A percentile compares a stretch with the other conserved stretches of the same genome.
Conservation (phyloP, 1,284 basidiomycete genomes). For the Sanghuangporus weigelae region DNA sequence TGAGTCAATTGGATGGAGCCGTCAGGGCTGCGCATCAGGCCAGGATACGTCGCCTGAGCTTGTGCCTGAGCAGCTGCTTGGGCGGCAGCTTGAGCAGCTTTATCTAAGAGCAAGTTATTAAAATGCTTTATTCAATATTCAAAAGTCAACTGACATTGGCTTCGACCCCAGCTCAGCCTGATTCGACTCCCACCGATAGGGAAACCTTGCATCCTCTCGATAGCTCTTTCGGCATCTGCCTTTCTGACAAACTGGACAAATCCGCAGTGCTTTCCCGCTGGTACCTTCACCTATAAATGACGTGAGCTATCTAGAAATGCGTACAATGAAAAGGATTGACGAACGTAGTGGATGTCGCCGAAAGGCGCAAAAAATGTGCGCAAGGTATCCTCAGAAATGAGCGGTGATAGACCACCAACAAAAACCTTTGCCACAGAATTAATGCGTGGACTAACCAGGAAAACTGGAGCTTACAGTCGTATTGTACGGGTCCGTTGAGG, state of each 20-base stretch:
- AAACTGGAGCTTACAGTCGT: constrained; percentile 57
- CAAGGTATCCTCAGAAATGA: constrained; percentile 84
- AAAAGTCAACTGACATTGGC: constrained; percentile 63
- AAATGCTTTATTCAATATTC: not conserved
- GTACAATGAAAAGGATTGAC: constrained; percentile 24
- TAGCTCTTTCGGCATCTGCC: constrained; percentile 86
- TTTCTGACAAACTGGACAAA: constrained; percentile 94
- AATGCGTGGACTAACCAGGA: not conserved
- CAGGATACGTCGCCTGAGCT: constrained; percentile 28
- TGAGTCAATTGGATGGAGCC: constrained; percentile 39
- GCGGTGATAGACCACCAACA: constrained; percentile 80
- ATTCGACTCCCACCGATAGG: constrained; percentile 89
- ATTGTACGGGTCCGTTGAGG: constrained; percentile 84
- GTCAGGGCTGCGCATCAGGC: not conserved
- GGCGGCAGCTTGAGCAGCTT: constrained; percentile 81
- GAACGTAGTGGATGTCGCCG: constrained; percentile 87
- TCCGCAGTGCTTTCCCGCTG: constrained; percentile 91
- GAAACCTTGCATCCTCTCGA: constrained; percentile 95
- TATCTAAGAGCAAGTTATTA: constrained; percentile 44
- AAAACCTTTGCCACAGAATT: constrained; percentile 37
- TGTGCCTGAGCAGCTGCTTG: constrained; percentile 65
- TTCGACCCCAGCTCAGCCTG: constrained; percentile 88
- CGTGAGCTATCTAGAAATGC: constrained; percentile 16
- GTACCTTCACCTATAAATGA: constrained; percentile 77
- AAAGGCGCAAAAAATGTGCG: constrained; percentile 86